Percentiles rank a stretch among this genome's conserved stretches.
phyloP scores from a whole-genome alignment of 768 basidiomycete species.

The Podaxis carcinomalis region DNA sequence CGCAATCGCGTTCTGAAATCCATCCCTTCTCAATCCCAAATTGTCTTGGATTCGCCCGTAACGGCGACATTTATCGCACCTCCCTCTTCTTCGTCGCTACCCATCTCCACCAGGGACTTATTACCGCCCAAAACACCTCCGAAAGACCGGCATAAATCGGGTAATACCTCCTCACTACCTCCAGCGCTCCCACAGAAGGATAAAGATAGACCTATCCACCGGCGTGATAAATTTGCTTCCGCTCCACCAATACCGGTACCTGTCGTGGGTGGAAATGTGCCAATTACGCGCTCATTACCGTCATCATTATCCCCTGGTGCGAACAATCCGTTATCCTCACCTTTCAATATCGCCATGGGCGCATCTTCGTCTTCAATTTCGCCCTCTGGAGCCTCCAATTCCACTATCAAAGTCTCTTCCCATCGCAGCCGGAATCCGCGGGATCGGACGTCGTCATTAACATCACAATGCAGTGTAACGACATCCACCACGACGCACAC shows the following conservation, averaged over 20 bases:
- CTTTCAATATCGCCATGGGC: neutral
- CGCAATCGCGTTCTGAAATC: constrained; percentile 25
- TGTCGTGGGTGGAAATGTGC: constrained; percentile 2
- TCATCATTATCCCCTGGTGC: neutral
- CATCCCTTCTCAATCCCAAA: constrained; percentile 28
- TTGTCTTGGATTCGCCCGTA: constrained; percentile 15
- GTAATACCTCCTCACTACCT: neutral
- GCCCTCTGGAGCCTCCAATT: neutral
- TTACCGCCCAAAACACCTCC: constrained; percentile 12
- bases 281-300: neutral
- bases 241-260: constrained; percentile 9
- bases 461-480: constrained; percentile 5
- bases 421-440: neutral
- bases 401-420: constrained; percentile 3
- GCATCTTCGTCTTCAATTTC: neutral
- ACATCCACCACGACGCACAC: constrained; percentile 9
- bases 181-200: constrained; percentile 4
- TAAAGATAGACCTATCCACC: constrained; percentile 6
- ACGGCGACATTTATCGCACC: constrained; percentile 10
- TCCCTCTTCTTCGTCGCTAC: constrained; percentile 18
- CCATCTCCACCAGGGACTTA: constrained; percentile 16
- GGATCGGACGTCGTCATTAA: constrained; percentile 8
- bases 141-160: neutral
- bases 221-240: constrained; percentile 13
- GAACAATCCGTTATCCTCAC: neutral